Percentiles rank a stretch among this genome's conserved stretches.
Evolutionary conservation across 768 basidiomycete genomes (phyloP).

Genomic region (Leccinum obscurum): DNA sequence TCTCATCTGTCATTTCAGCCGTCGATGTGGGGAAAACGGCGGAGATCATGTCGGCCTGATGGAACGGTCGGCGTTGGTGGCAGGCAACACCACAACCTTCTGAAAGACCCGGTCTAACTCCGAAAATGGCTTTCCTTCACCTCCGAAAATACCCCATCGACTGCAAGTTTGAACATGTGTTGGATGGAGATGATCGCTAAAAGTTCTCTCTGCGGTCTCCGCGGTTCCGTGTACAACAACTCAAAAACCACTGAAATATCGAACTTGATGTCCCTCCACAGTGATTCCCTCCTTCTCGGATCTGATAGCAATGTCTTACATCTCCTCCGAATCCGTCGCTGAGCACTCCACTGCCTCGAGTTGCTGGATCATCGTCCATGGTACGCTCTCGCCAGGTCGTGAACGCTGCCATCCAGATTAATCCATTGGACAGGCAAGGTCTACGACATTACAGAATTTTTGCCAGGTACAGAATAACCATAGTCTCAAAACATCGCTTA

Average conservation of each 20-base stretch:
- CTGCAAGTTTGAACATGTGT: neutral
- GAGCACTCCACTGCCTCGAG: constrained; percentile 54
- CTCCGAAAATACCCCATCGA: neutral
- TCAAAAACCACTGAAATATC: constrained; percentile 12
- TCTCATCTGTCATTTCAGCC: neutral
- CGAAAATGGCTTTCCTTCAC: constrained; percentile 6
- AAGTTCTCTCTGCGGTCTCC: constrained; percentile 11
- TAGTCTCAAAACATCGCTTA: constrained; percentile 34
- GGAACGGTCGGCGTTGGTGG: neutral
- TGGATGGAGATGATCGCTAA: constrained; percentile 7
- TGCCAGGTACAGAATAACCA: constrained; percentile 54
- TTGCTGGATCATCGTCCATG: constrained; percentile 82
- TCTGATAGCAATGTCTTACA: constrained; percentile 18
- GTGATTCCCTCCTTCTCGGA: neutral
- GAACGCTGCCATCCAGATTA: constrained; percentile 50
- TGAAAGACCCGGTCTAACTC: constrained; percentile 23
- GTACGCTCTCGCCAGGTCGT: constrained; percentile 34
- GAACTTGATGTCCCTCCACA: neutral
- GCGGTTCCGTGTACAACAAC: constrained; percentile 12
- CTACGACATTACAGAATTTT: constrained; percentile 77
- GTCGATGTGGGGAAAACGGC: neutral
- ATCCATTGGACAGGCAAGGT: constrained; percentile 73
- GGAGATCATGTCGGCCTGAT: neutral
- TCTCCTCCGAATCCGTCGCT: constrained; percentile 48
- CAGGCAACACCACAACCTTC: neutral